Percentiles rank a stretch among this genome's conserved stretches.
phyloP scores from a whole-genome alignment of 495 filamentous ascomycete genomes.

The Lophium mytilinum region DNA sequence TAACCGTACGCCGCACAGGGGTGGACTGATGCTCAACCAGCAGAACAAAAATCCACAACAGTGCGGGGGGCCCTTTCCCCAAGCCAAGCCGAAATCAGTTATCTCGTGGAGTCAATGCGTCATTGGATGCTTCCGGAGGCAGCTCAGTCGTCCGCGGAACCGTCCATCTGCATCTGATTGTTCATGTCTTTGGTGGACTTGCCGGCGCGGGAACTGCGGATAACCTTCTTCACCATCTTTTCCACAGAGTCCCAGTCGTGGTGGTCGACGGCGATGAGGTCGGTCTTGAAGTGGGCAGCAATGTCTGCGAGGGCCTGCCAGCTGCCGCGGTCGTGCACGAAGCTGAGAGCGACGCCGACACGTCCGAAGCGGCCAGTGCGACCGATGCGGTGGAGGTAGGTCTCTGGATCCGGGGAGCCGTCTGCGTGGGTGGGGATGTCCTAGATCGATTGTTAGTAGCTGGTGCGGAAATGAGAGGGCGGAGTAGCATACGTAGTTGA shows the following conservation, averaged over 20 bases:
- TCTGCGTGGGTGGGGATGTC: constrained; percentile 47
- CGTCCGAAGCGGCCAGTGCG: constrained; percentile 95
- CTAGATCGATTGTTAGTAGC: constrained; percentile 22
- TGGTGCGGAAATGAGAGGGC: no score
- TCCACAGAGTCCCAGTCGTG: constrained; percentile 86
- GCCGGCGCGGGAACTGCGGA: constrained; percentile 70
- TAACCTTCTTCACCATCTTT: constrained; percentile 65
- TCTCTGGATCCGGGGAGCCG: constrained; percentile 67
- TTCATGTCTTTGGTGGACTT: constrained; percentile 38
- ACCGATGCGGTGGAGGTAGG: constrained; percentile 96
- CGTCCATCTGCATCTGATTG: not conserved
- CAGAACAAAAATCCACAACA: no score
- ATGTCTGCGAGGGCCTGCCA: constrained; percentile 71
- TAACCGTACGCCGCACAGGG: no score
- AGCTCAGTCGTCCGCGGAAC: not conserved
- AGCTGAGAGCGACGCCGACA: constrained; percentile 89
- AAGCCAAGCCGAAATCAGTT: no score
- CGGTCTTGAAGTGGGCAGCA: constrained; percentile 59
- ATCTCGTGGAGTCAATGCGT: no score
- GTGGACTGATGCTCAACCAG: no score
- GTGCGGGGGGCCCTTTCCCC: no score
- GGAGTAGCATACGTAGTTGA: constrained; percentile 65
- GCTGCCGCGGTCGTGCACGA: constrained; percentile 72
- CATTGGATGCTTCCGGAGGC: no score
- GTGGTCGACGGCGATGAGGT: constrained; percentile 45